A percentile compares a stretch with the other conserved stretches of the same genome.
These are phyloP conservation scores for Achaetomiella virescens DNA, from an alignment of 495 filamentous ascomycete species.

Conservation along the genomic window DNA sequence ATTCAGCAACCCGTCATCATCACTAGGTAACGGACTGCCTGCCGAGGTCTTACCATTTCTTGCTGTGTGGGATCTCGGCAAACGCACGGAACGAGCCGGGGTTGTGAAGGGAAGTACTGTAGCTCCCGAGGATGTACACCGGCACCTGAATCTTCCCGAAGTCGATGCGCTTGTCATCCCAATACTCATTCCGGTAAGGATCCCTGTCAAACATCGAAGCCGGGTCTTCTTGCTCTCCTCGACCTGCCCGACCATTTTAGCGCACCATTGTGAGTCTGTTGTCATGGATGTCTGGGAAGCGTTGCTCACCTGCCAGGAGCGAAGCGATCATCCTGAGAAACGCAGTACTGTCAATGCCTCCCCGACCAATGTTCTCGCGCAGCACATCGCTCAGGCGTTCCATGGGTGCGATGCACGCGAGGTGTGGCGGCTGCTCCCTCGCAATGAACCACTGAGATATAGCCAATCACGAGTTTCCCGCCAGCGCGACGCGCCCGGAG, in stretches of 20 bases:
- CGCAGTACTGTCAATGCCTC: neutral
- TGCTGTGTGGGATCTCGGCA: neutral
- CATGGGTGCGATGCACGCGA: neutral
- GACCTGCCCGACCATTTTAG: neutral
- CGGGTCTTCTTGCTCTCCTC: neutral
- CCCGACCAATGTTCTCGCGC: neutral
- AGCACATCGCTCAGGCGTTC: neutral
- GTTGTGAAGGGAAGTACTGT: neutral
- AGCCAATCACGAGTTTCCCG: neutral
- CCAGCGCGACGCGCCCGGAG: neutral
- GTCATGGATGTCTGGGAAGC: too few species aligned
- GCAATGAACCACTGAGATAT: neutral
- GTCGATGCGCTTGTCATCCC: neutral
- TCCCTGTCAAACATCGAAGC: neutral
- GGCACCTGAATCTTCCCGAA: neutral
- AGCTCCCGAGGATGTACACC: neutral
- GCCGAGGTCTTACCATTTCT: neutral
- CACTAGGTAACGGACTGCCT: neutral
- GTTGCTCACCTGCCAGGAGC: neutral
- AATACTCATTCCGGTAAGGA: neutral
- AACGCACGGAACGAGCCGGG: neutral
- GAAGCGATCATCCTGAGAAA: neutral
- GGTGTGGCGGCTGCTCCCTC: neutral
- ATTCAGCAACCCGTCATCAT: neutral
- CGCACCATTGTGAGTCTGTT: neutral